Percentiles rank a stretch among this genome's conserved stretches.
phyloP scores from a whole-genome alignment of 306 rosid genomes.

The Fragaria vesca region DNA sequence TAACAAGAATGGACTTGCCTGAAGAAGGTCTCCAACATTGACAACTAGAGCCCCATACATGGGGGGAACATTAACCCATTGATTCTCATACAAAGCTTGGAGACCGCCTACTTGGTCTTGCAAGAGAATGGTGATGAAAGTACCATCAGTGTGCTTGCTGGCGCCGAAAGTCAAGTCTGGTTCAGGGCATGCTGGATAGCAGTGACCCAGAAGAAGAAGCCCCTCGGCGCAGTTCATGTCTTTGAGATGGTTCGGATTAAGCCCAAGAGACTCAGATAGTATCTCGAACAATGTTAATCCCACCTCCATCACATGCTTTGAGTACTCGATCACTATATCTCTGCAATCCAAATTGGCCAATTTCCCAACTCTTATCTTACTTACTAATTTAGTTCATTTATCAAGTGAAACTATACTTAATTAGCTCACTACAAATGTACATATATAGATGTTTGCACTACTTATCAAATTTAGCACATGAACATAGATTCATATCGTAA shows the following conservation, averaged over 20 bases:
- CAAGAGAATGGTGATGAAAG: constrained; percentile 47
- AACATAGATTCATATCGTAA: neutral
- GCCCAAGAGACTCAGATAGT: constrained; percentile 5
- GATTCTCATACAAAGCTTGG: constrained; percentile 31
- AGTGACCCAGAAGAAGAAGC: neutral
- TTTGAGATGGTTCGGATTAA: neutral
- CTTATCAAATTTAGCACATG: neutral
- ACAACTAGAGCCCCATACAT: constrained; percentile 17
- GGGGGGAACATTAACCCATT: constrained; percentile 20
- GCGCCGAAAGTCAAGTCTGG: constrained; percentile 8
- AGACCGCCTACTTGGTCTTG: constrained; percentile 59
- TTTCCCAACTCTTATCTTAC: neutral
- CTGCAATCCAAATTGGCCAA: neutral
- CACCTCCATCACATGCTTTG: constrained; percentile 29
- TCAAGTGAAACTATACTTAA: neutral
- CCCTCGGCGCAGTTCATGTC: constrained; percentile 12
- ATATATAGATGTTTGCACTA: neutral
- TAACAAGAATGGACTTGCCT: constrained; percentile 15
- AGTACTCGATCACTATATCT: constrained; percentile 30
- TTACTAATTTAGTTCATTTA: neutral
- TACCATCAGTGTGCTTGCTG: constrained; percentile 32
- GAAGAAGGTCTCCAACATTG: constrained; percentile 27
- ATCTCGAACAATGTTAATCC: constrained; percentile 22
- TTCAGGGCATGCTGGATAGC: constrained; percentile 17
- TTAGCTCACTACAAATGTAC: neutral